Conservation (phyloP, 176 grass and related monocot species). For the Musa itinerans region DNA sequence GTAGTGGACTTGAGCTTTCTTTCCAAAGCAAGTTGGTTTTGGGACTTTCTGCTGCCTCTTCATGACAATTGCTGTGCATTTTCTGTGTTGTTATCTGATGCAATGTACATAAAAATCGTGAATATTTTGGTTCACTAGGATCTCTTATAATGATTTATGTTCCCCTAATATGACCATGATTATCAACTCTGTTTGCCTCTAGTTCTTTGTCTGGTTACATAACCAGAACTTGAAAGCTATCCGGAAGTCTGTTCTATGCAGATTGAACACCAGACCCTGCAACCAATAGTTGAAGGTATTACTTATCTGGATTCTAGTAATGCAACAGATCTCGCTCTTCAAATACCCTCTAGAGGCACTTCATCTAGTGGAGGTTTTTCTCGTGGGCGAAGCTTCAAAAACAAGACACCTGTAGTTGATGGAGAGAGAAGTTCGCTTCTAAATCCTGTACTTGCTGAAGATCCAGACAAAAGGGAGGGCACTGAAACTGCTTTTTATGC, state of each 20-base stretch:
- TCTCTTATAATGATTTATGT: no score
- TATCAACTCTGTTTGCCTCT: no score
- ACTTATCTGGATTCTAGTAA: neutral
- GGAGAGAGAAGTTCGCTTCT: conserved; percentile 12
- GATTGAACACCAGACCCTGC: conserved; percentile 4
- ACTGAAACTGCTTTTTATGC: neutral
- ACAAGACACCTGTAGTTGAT: conserved; percentile 6
- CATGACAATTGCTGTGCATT: no score
- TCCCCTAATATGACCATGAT: no score
- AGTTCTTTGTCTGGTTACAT: no score
- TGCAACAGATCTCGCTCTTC: neutral
- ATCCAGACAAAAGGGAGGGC: neutral
- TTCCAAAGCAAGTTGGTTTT: no score
- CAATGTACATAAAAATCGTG: no score
- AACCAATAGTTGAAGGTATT: neutral
- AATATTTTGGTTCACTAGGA: no score
- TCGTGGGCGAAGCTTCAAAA: conserved; percentile 16
- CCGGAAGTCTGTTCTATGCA: neutral
- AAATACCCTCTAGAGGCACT: conserved; percentile 1
- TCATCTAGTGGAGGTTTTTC: conserved; percentile 7
- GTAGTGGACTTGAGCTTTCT: no score
- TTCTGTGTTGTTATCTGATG: no score
- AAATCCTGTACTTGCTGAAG: conserved; percentile 1
- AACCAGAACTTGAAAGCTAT: no score
- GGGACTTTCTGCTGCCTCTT: no score